Conservation (phyloP, 768 basidiomycete species). For the Clavaria fumosa region DNA sequence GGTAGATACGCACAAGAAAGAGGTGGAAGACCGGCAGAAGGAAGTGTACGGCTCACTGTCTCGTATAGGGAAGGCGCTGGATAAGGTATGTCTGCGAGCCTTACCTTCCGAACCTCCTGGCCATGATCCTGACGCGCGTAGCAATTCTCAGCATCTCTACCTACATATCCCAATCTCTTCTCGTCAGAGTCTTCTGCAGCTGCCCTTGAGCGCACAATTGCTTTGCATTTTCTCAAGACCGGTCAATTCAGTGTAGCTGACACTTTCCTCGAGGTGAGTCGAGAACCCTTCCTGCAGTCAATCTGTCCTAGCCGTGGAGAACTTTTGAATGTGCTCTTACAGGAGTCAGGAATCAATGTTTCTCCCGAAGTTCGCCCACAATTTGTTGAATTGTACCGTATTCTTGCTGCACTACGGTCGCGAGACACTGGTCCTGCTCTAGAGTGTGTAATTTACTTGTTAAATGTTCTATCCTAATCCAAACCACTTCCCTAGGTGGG, state of each 20-base stretch:
- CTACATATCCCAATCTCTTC: conserved; percentile 54
- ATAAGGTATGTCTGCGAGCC: conserved; percentile 51
- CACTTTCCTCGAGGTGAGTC: conserved; percentile 52
- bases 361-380: conserved; percentile 32
- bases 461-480: conserved; percentile 5
- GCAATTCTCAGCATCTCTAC: conserved; percentile 46
- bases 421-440: conserved; percentile 66
- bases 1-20: conserved; percentile 64
- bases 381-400: conserved; percentile 57
- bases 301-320: conserved; percentile 3
- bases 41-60: conserved; percentile 69
- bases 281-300: neutral
- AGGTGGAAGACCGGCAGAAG: conserved; percentile 78
- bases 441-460: conserved; percentile 30
- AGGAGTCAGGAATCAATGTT: conserved; percentile 59
- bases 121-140: conserved; percentile 14
- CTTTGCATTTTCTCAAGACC: conserved; percentile 63
- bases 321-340: conserved; percentile 1
- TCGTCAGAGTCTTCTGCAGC: conserved; percentile 38
- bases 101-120: neutral
- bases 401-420: conserved; percentile 48
- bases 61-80: conserved; percentile 71
- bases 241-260: conserved; percentile 70
- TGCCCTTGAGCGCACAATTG: conserved; percentile 57
- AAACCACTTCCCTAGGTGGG: conserved; percentile 48